Base-by-base conservation (phyloP, 2,329 filamentous ascomycete genomes). In the Fusarium illudens region DNA sequence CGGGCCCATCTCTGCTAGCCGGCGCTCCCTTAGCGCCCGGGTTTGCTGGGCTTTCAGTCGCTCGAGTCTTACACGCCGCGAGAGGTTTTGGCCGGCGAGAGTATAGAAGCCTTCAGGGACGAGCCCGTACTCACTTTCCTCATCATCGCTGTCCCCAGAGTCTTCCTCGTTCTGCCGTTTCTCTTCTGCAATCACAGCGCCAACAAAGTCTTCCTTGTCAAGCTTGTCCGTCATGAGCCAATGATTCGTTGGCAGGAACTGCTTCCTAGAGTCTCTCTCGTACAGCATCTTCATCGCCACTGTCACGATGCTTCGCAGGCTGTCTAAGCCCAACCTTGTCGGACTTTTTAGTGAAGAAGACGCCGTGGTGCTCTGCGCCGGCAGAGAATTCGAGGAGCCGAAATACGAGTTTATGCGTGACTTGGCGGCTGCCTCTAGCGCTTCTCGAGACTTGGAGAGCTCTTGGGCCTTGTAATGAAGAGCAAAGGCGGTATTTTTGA, bases 191-290 rank as follows among this genome's bases (percentile, higher is more conserved):
- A 97, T 94, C 2, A 98, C 94, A 2, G 92, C 91, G 9, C 88
- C 85, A 46, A 97, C 91, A 74, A 98, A 98, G 0, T 91, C 89
- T 65, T 91, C 89, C 90, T 97, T 96, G 73, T 97, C 92, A 60
- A 98, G 92, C 64, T 89, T 90, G 1, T 83, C 84, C 2, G 92
- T 96, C 94, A 98, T 98, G 33, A 98, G 84, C 96, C 96, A 99
- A 77, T 97, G 94, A 50, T 89, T 87, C n/a, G 85, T 80, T 2
- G 93, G 91, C 20, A 98, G 80, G 75, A 98, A 98, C 29, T 87
- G 89, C 20, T 94, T 89, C 62, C 96, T 86, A 8, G 96, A 99
- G 78, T 98, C 95, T 77, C 95, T 86, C 78, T 97, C 94, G 76
- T 98, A 97, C 9, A 97, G 83, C 86, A 96, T 95, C 59, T 91